Base-by-base conservation (phyloP, 1,139 yeast genomes). In the Candida labiduridarum region DNA sequence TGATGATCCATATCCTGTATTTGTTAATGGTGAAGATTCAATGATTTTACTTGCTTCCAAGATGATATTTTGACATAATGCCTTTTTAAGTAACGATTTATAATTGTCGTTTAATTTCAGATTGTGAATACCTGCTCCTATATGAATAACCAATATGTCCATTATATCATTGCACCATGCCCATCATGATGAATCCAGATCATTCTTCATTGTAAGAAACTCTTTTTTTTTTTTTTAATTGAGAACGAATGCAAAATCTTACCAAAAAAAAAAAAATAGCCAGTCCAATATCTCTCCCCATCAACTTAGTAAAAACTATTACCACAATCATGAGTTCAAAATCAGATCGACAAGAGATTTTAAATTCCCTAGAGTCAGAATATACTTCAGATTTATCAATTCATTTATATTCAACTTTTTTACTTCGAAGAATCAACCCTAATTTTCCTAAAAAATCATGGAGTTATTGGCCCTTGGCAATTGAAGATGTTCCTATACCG, bases 1-100 rank as follows among this genome's bases (percentile, higher is more conserved):
- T 15, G 82, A 78, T 1, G 86, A 77, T 1, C 87, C 87, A 47
- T 59, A 64, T 0, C 87, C 89, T 3, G 86, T 79, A 58, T 83
- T 83, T 12, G 86, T 81, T 48, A 76, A 58, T 8, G 67, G 59
- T 2, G 78, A 70, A 29, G 63, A 62, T 56, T 83, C 88, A 14
- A 84, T 60, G 3, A 70, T 46, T 33, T 60, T 59, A 44, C 72
- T 61, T 19, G 62, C 52, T 4, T 56, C 53, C 1, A 49, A 14
- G n/a, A 68, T 12, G 7, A 49, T 49, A 1, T 52, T 44, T 4
- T 50, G 34, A 0, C 30, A 22, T 11, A 73, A 56, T 2, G 74
- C 64, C 27, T 49, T 44, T 42, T 55, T 54, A 1, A 74, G 50
- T 8, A 73, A 56, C 25, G 52, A 50, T 45, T 58, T 64, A 52